Evolutionary conservation across 2,329 filamentous ascomycete genomes (phyloP).

Genomic region (Daldinia eschscholtzii): DNA sequence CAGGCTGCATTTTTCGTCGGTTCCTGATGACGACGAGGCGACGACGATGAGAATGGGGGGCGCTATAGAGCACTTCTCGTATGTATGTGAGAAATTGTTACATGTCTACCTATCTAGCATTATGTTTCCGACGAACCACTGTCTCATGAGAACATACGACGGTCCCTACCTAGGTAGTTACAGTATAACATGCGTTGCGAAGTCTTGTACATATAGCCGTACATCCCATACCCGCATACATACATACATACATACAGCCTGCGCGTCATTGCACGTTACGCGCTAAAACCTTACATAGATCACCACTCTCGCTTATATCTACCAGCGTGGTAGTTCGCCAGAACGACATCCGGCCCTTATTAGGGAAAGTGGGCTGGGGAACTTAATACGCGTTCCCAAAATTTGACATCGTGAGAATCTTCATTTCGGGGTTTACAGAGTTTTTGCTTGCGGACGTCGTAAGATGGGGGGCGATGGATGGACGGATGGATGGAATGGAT

Average conservation of each 20-base stretch:
- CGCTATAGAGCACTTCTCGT: not conserved
- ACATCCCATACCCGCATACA: not conserved
- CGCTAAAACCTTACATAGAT: slow-evolving; percentile 5
- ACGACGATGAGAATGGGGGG: not conserved
- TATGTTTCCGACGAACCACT: not conserved
- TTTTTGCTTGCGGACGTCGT: not conserved
- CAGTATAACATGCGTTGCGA: not conserved
- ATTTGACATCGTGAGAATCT: slow-evolving; percentile 9
- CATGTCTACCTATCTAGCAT: not conserved
- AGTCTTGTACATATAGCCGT: not conserved
- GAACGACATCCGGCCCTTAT: too few species aligned
- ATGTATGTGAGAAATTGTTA: too few species aligned
- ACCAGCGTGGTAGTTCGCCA: too few species aligned
- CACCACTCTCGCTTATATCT: not conserved
- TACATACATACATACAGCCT: slow-evolving; percentile 4
- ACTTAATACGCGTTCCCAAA: not conserved
- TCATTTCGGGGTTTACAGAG: slow-evolving; percentile 13
- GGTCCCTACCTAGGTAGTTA: not conserved
- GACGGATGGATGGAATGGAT: too few species aligned
- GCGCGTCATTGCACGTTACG: slow-evolving; percentile 8
- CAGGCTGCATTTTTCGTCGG: slow-evolving; percentile 6
- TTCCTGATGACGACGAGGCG: slow-evolving; percentile 1
- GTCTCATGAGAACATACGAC: slow-evolving; percentile 12
- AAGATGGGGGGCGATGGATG: not conserved
- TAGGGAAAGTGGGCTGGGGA: too few species aligned